These are phyloP conservation scores for Avicennia marina DNA, from an alignment of 257 asterid species.

Conservation along the genomic window DNA sequence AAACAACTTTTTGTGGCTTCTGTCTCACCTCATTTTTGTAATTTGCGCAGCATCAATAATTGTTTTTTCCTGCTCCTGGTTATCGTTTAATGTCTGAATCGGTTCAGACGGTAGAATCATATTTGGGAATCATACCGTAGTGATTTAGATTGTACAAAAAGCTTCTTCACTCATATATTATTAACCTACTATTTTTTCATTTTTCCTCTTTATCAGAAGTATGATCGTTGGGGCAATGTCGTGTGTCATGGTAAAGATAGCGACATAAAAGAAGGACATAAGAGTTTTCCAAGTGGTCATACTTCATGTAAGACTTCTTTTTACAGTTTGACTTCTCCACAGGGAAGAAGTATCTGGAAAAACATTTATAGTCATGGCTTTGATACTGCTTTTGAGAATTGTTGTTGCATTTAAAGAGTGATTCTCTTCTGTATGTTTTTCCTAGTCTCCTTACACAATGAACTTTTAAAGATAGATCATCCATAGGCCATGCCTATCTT, in stretches of 20 bases:
- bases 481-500: not conserved
- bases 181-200: not conserved
- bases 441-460: not conserved
- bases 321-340: not conserved
- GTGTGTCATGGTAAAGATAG: slow-evolving; percentile 55
- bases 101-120: not conserved
- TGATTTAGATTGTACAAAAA: not conserved
- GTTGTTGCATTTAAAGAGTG: not conserved
- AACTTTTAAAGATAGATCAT: not conserved
- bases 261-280: slow-evolving; percentile 82
- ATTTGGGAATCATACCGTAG: not conserved
- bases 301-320: slow-evolving; percentile 48
- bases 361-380: too few relatives aligned
- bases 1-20: not conserved
- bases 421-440: not conserved
- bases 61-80: not conserved
- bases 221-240: slow-evolving; percentile 64
- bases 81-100: not conserved
- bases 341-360: not conserved
- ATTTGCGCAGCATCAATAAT: not conserved
- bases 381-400: too few relatives aligned
- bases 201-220: slow-evolving; percentile 32
- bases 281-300: slow-evolving; percentile 95
- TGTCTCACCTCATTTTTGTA: not conserved
- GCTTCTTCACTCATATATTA: not conserved